These are phyloP conservation scores for Mallotus repandus DNA, from an alignment of 441 rosid genomes.

Conservation along the genomic window DNA sequence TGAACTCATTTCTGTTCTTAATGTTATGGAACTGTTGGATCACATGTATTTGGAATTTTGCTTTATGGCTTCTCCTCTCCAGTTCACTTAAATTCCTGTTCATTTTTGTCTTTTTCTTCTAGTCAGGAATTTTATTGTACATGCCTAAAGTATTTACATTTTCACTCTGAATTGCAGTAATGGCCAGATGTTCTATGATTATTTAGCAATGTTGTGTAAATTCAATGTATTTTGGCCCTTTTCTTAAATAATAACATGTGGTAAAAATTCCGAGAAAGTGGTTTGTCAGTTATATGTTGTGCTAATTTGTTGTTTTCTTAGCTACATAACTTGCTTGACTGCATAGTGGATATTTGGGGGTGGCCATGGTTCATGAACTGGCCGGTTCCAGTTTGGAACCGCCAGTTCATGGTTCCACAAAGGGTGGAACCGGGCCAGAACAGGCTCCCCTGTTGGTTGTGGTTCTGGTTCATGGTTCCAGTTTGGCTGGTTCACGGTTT, in stretches of 20 bases:
- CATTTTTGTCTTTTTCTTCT: neutral
- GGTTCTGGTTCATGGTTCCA: too few species aligned
- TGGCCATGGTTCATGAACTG: too few species aligned
- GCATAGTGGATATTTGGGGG: neutral
- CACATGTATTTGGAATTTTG: neutral
- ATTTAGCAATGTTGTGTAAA: neutral
- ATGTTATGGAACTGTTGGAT: neutral
- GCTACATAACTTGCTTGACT: constrained; percentile 1
- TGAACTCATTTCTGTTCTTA: neutral
- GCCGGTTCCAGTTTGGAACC: too few species aligned
- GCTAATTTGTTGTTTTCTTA: neutral
- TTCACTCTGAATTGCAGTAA: neutral
- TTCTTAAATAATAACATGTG: neutral
- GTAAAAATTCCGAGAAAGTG: too few species aligned
- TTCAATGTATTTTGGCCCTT: neutral
- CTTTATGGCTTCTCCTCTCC: neutral
- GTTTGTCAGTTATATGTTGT: neutral
- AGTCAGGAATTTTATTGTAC: neutral
- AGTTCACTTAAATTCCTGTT: neutral
- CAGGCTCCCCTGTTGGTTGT: too few species aligned
- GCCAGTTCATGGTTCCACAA: too few species aligned
- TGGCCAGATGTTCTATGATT: neutral
- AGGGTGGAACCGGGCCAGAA: too few species aligned
- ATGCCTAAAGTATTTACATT: neutral
- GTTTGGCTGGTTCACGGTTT: too few species aligned